phyloP scores from a whole-genome alignment of 169 alveolate species.

The Babesia ovata region DNA sequence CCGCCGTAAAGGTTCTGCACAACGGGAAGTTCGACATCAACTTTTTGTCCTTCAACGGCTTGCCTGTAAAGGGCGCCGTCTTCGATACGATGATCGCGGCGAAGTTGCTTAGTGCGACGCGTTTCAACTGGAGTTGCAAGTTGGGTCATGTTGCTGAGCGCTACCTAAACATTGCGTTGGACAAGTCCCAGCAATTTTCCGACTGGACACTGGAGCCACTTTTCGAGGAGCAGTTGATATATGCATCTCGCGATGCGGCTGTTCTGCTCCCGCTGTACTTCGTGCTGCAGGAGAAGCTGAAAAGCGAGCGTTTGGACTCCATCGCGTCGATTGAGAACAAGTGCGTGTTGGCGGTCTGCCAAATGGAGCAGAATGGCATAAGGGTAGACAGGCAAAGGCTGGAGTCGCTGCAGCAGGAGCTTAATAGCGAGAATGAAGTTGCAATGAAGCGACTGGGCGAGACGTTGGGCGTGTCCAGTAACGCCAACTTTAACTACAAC shows the following conservation, averaged over 20 bases:
- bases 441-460: conserved; percentile 65
- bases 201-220: conserved; percentile 78
- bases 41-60: conserved; percentile 70
- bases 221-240: conserved; percentile 79
- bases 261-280: conserved; percentile 79
- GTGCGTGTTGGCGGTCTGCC: conserved; percentile 81
- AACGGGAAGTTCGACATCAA: conserved; percentile 84
- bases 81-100: conserved; percentile 84
- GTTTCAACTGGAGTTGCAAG: conserved; percentile 74
- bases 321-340: conserved; percentile 80
- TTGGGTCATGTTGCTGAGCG: conserved; percentile 80
- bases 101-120: conserved; percentile 76
- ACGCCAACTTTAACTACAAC: conserved; percentile 79
- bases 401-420: conserved; percentile 68
- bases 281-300: conserved; percentile 72
- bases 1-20: conserved; percentile 76
- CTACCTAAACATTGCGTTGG: conserved; percentile 73
- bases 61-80: conserved; percentile 58
- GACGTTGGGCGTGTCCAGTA: conserved; percentile 63
- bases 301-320: conserved; percentile 64
- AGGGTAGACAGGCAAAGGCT: conserved; percentile 73
- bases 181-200: conserved; percentile 82
- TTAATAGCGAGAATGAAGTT: conserved; percentile 65
- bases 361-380: conserved; percentile 85
- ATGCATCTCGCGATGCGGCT: conserved; percentile 82